A percentile compares a stretch with the other conserved stretches of the same genome.
These are phyloP conservation scores for bread wheat (Triticum aestivum) DNA, from an alignment of 176 grass and related monocot species.

Conservation along the genomic window IWGSC_CS_RefSeq_v2.1 NC_057813.1:613525869-613526368, in stretches of 20 bases:
- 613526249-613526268: slow-evolving; percentile 64
- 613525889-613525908: too few species aligned
- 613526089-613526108: neutral
- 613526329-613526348: slow-evolving; percentile 77
- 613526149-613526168: neutral
- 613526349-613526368: slow-evolving; percentile 65
- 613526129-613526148: neutral
- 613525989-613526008: too few species aligned
- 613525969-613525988: too few species aligned
- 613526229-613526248: neutral
- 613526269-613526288: slow-evolving; percentile 74
- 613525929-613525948: too few species aligned
- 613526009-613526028: too few species aligned
- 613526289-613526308: slow-evolving; percentile 81
- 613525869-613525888: too few species aligned
- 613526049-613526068: too few species aligned
- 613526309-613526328: slow-evolving; percentile 65
- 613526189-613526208: slow-evolving; percentile 9
- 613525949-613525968: too few species aligned
- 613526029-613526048: too few species aligned
- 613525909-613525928: too few species aligned
- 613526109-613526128: neutral
- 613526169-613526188: slow-evolving; percentile 33
- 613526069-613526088: too few species aligned
- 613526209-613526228: neutral